Percentiles rank a stretch among this genome's conserved stretches.
phyloP scores from a whole-genome alignment of 192 early-diverging fungal genomes.

The Thoreauomyces humboldtii region DNA sequence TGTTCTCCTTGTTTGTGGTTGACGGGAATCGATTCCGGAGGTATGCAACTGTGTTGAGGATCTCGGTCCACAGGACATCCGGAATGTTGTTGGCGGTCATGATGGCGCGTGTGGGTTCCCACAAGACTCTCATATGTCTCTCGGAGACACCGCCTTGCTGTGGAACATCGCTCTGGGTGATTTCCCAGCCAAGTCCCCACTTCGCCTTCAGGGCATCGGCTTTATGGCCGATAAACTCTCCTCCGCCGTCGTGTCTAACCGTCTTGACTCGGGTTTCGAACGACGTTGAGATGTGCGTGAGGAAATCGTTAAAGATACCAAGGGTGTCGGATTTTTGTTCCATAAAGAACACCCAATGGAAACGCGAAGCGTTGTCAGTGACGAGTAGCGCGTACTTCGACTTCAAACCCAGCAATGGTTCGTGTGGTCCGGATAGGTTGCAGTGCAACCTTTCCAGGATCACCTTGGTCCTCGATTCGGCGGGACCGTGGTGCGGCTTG shows the following conservation, averaged over 20 bases:
- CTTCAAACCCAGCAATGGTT: neutral
- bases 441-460: neutral
- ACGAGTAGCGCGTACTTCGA: neutral
- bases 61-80: neutral
- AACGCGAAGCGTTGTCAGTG: too few species aligned
- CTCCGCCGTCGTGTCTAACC: too few species aligned
- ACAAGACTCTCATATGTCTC: neutral
- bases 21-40: neutral
- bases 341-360: too few species aligned
- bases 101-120: neutral
- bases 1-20: neutral
- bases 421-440: neutral
- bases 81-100: neutral
- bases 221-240: too few species aligned
- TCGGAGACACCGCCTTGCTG: conserved; percentile 21
- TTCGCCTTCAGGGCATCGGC: neutral
- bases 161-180: conserved; percentile 4
- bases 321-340: too few species aligned
- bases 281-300: too few species aligned
- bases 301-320: too few species aligned
- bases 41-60: neutral
- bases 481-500: neutral
- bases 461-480: neutral
- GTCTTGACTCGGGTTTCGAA: too few species aligned
- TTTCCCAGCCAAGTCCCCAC: neutral